Evolutionary conservation across 140 eudicot genomes (phyloP).

Genomic region (Senecio squalidus): DNA sequence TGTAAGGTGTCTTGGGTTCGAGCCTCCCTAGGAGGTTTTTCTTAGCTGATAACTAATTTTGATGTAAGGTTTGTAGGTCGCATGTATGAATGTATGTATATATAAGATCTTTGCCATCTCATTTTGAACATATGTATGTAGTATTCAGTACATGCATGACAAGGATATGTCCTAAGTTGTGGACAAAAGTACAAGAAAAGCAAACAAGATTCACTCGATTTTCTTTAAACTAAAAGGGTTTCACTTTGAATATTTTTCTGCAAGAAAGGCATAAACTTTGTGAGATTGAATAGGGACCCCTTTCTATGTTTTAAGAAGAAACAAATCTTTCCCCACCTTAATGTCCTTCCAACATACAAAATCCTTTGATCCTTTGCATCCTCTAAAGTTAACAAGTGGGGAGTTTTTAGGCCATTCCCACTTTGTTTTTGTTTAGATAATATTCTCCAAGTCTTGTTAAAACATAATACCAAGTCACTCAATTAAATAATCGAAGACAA

Average conservation of each 20-base stretch:
- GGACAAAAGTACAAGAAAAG: constrained; percentile 27
- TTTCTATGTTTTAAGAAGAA: constrained; percentile 23
- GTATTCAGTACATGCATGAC: constrained; percentile 15
- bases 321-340: constrained; percentile 22
- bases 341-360: constrained; percentile 19
- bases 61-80: no score
- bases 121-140: background rate
- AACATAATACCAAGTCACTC: no score
- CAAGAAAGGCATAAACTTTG: constrained; percentile 19
- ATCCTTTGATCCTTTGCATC: constrained; percentile 14
- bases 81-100: background rate
- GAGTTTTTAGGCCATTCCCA: constrained; percentile 12
- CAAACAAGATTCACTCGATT: constrained; percentile 25
- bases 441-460: no score
- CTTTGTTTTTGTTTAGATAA: background rate
- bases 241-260: constrained; percentile 23
- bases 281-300: constrained; percentile 18
- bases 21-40: no score
- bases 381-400: constrained; percentile 19
- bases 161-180: constrained; percentile 14
- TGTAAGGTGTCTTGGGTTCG: no score
- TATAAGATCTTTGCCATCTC: background rate
- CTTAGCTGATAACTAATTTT: no score
- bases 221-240: constrained; percentile 15
- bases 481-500: no score